These are phyloP conservation scores for Saccharum hybrid DNA, from an alignment of 202 grass and related monocot genomes.

Conservation along the genomic window DNA sequence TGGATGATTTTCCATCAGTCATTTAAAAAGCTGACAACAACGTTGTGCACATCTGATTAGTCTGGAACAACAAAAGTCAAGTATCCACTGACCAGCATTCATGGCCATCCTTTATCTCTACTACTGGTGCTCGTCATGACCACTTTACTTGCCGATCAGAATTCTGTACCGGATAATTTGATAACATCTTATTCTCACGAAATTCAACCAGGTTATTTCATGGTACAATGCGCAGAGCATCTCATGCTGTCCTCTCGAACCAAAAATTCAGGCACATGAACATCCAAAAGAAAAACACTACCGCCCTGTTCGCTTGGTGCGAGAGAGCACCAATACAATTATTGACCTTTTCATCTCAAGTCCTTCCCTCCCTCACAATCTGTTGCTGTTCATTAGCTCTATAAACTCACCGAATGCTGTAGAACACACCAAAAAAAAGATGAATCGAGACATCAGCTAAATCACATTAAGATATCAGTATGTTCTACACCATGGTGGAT, in stretches of 20 bases:
- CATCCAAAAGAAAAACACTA: not conserved
- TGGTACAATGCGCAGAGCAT: constrained; percentile 13
- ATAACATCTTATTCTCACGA: not conserved
- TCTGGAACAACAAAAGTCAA: not conserved
- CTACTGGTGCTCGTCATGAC: not conserved
- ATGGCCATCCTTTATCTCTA: constrained; percentile 7
- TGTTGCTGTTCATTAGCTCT: constrained; percentile 71
- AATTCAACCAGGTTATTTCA: constrained; percentile 1
- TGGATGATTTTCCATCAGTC: constrained; percentile 21
- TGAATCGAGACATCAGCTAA: constrained; percentile 20
- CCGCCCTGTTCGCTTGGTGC: not conserved
- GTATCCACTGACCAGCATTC: not conserved
- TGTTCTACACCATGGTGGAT: not conserved
- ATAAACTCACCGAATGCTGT: constrained; percentile 78
- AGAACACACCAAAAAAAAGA: constrained; percentile 21
- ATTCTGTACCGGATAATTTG: not conserved
- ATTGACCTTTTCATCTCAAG: constrained; percentile 5
- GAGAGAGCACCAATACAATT: not conserved
- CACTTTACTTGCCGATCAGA: constrained; percentile 13
- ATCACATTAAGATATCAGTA: not conserved
- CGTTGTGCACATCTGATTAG: constrained; percentile 41
- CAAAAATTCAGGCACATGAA: not conserved
- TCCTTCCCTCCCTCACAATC: constrained; percentile 42
- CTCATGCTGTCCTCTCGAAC: constrained; percentile 32
- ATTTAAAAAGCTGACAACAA: constrained; percentile 27